Evolutionary conservation across 345 rosid species (phyloP).

Genomic region (Clausena lansium): DNA sequence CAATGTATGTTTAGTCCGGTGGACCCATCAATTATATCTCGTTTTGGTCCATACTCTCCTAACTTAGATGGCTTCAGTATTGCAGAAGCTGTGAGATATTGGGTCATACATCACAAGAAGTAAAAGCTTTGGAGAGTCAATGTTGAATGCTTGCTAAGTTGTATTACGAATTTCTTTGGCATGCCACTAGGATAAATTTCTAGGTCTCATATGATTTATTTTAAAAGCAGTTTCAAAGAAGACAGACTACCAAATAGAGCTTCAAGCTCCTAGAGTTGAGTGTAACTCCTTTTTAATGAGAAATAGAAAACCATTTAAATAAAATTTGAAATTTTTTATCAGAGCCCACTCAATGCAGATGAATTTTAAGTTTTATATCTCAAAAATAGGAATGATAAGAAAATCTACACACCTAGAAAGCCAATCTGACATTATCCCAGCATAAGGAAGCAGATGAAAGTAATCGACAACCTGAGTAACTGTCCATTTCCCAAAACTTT

Average conservation of each 20-base stretch:
- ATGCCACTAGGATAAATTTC: not conserved
- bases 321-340: not conserved
- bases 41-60: not conserved
- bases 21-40: not conserved
- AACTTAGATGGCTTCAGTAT: not conserved
- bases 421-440: conserved; percentile 43
- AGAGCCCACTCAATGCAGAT: not conserved
- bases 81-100: not conserved
- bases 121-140: not conserved
- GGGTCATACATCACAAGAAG: not conserved
- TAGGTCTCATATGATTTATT: not conserved
- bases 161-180: not conserved
- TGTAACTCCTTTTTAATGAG: not conserved
- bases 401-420: conserved; percentile 39
- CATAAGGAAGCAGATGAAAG: conserved; percentile 59
- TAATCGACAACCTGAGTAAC: conserved; percentile 41
- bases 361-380: not conserved
- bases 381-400: not conserved
- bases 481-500: conserved; percentile 34
- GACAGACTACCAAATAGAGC: not conserved
- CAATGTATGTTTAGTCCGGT: not conserved
- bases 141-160: not conserved
- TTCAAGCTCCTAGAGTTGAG: not conserved
- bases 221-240: not conserved
- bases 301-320: not conserved